These are phyloP conservation scores for Colletotrichum sp. DNA, from an alignment of 2,329 filamentous ascomycete genomes.

Conservation along the genomic window DNA sequence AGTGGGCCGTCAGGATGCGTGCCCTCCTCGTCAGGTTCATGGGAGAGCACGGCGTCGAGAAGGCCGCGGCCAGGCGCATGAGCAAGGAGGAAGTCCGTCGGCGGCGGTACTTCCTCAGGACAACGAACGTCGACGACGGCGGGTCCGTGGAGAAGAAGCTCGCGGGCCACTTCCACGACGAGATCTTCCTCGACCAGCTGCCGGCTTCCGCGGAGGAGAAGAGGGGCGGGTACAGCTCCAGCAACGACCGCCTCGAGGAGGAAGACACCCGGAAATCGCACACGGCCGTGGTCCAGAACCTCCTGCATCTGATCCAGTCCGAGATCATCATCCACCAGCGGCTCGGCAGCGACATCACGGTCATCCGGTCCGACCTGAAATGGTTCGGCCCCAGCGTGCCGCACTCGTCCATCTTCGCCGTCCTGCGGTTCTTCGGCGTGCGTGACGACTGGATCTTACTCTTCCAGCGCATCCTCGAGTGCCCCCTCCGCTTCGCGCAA, in stretches of 20 bases:
- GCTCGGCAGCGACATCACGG: constrained; percentile 52
- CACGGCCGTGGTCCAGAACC: constrained; percentile 56
- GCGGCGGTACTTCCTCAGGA: constrained; percentile 47
- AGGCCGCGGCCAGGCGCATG: constrained; percentile 25
- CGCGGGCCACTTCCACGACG: constrained; percentile 37
- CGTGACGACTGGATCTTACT: constrained; percentile 56
- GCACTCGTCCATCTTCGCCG: constrained; percentile 57
- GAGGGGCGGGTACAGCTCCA: constrained; percentile 38
- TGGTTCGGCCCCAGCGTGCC: constrained; percentile 63
- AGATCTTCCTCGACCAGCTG: constrained; percentile 63
- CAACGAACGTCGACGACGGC: background rate
- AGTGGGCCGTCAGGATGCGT: constrained; percentile 38
- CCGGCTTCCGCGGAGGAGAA: constrained; percentile 43
- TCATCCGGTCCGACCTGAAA: constrained; percentile 62
- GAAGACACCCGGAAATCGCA: constrained; percentile 43
- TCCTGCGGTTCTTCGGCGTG: constrained; percentile 61
- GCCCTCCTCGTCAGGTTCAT: constrained; percentile 27
- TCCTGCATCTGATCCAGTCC: constrained; percentile 61
- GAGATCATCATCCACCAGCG: constrained; percentile 57
- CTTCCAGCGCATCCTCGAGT: constrained; percentile 57
- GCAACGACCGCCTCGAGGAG: constrained; percentile 37
- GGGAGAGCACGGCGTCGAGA: constrained; percentile 33
- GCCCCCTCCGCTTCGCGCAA: constrained; percentile 55
- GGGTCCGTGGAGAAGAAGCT: constrained; percentile 36
- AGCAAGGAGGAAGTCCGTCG: constrained; percentile 40